Conservation (phyloP, 2,329 filamentous ascomycete genomes). For the Alternaria brassicae region DNA sequence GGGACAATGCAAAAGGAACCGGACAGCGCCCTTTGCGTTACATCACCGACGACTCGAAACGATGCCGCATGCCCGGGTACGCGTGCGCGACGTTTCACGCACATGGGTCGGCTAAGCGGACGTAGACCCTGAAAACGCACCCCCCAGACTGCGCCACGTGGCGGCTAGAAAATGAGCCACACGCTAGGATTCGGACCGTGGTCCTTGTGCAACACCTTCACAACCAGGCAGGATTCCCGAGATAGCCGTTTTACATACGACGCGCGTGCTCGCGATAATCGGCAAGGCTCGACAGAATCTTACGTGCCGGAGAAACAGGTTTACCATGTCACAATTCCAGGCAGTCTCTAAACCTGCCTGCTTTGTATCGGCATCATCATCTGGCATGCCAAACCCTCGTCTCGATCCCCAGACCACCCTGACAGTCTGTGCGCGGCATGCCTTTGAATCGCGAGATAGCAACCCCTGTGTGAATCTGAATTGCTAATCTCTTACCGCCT, state of each 20-base stretch:
- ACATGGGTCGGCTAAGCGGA: slow-evolving; percentile 1
- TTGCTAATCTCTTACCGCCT: slow-evolving; percentile 18
- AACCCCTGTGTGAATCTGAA: slow-evolving; percentile 9
- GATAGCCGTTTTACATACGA: neutral
- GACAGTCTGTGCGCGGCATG: slow-evolving; percentile 9
- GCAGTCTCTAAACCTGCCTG: neutral
- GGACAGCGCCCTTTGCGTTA: neutral
- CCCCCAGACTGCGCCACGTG: slow-evolving; percentile 13
- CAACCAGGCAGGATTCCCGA: slow-evolving; percentile 9
- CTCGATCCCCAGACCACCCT: slow-evolving; percentile 6
- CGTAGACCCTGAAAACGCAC: slow-evolving; percentile 10
- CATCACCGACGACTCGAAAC: slow-evolving; percentile 2
- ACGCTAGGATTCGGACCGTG: neutral
- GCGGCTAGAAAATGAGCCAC: slow-evolving; percentile 3
- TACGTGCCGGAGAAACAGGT: neutral
- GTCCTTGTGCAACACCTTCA: neutral
- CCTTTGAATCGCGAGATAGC: slow-evolving; percentile 6
- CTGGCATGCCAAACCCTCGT: slow-evolving; percentile 7
- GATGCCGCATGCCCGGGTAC: slow-evolving; percentile 3
- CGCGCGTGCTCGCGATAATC: neutral
- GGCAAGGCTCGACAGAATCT: neutral
- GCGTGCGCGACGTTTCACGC: slow-evolving; percentile 13
- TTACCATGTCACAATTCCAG: neutral
- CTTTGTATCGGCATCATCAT: slow-evolving; percentile 8
- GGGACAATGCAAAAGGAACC: neutral